A percentile compares a stretch with the other conserved stretches of the same genome.
Evolutionary conservation across 345 rosid species (phyloP).

Genomic region (Litchi chinensis): DNA sequence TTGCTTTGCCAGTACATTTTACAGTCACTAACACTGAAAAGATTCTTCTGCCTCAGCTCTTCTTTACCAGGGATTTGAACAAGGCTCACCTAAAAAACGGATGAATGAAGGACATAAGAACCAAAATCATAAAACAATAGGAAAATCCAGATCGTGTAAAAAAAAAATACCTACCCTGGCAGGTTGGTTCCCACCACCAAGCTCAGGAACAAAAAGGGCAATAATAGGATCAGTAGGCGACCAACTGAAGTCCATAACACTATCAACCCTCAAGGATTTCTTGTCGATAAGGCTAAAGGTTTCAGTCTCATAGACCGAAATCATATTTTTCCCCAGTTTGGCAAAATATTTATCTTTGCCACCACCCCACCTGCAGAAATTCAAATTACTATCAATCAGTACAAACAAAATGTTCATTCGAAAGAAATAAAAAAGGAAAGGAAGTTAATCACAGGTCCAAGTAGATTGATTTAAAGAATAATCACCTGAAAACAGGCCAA

Average conservation of each 20-base stretch:
- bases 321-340: conserved; percentile 74
- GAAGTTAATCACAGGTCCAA: background rate
- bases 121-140: background rate
- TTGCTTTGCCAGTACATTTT: conserved; percentile 98
- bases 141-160: background rate
- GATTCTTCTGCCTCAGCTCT: conserved; percentile 93
- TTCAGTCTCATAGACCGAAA: conserved; percentile 92
- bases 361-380: conserved; percentile 78
- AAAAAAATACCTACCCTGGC: conserved; percentile 62
- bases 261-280: conserved; percentile 90
- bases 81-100: conserved; percentile 71
- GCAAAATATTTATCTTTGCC: conserved; percentile 91
- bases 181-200: conserved; percentile 96
- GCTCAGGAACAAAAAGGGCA: conserved; percentile 93
- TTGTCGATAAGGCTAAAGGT: conserved; percentile 84
- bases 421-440: conserved; percentile 1
- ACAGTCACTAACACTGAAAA: conserved; percentile 94
- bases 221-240: conserved; percentile 90
- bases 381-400: background rate
- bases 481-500: conserved; percentile 91
- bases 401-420: background rate
- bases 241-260: conserved; percentile 85
- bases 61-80: conserved; percentile 86
- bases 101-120: conserved; percentile 6
- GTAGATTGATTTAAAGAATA: background rate